Conservation (phyloP, 805 yeast species). For the Teunomyces pallodes region DNA sequence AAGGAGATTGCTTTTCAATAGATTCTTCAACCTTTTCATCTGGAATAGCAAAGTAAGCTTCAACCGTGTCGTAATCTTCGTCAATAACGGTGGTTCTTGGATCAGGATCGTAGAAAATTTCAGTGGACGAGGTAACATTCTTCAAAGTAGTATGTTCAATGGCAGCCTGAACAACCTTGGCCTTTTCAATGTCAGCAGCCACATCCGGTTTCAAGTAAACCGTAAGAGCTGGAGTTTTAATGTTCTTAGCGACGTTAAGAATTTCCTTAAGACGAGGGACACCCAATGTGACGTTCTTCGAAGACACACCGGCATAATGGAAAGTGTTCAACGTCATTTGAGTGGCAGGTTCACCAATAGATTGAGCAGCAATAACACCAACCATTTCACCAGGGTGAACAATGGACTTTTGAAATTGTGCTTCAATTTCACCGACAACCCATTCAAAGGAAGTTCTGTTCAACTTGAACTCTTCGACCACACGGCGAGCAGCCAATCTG, state of each 20-base stretch:
- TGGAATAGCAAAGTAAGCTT: slow-evolving; percentile 94
- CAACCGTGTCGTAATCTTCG: slow-evolving; percentile 96
- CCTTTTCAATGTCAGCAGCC: slow-evolving; percentile 87
- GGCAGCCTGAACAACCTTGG: slow-evolving; percentile 93
- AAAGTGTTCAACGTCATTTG: slow-evolving; percentile 97
- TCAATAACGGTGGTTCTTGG: slow-evolving; percentile 95
- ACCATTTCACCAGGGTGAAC: slow-evolving; percentile 99
- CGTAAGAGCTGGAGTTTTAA: slow-evolving; percentile 98
- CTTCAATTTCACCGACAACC: slow-evolving; percentile 92
- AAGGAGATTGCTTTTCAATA: slow-evolving; percentile 93
- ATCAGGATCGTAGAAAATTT: slow-evolving; percentile 96
- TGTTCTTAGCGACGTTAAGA: slow-evolving; percentile 95
- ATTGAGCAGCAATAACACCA: slow-evolving; percentile 96
- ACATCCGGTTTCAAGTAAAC: slow-evolving; percentile 82
- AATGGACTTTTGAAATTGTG: slow-evolving; percentile 86
- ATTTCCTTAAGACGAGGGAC: slow-evolving; percentile 98
- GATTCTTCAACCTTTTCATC: slow-evolving; percentile 96
- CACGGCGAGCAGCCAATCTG: slow-evolving; percentile 85
- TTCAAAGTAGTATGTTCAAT: slow-evolving; percentile 94
- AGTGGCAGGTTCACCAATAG: slow-evolving; percentile 97
- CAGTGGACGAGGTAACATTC: slow-evolving; percentile 96
- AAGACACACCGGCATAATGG: slow-evolving; percentile 98
- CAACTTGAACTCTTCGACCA: slow-evolving; percentile 85
- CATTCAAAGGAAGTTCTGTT: slow-evolving; percentile 88
- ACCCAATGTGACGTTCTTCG: slow-evolving; percentile 94